Evolutionary conservation across 306 rosid genomes (phyloP).

Genomic region (Arachis hypogaea): DNA sequence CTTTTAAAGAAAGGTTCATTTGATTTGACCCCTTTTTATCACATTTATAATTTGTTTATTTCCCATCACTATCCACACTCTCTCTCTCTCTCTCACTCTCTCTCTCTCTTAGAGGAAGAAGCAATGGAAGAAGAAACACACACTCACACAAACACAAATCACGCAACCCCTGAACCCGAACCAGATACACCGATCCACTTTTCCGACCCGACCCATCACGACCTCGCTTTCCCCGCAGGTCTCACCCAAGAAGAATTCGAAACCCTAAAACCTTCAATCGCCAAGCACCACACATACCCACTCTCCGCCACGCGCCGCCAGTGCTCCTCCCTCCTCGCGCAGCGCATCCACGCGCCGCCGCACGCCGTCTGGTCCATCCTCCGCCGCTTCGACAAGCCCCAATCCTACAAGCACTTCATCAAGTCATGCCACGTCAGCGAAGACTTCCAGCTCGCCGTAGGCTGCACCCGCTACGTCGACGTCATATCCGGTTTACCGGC

Average conservation of each 20-base stretch:
- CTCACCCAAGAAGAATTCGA: slow-evolving; percentile 57
- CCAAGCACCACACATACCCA: slow-evolving; percentile 62
- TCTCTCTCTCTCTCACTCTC: not conserved
- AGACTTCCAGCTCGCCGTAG: slow-evolving; percentile 51
- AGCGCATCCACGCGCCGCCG: slow-evolving; percentile 65
- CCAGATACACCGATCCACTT: not conserved
- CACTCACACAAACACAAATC: no score
- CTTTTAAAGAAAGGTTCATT: not conserved
- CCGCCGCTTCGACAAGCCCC: slow-evolving; percentile 78
- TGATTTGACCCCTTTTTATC: not conserved
- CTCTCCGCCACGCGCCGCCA: slow-evolving; percentile 43
- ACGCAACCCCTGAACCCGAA: not conserved
- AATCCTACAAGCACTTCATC: slow-evolving; percentile 87
- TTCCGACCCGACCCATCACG: slow-evolving; percentile 34
- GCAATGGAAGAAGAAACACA: not conserved
- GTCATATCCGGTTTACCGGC: slow-evolving; percentile 89
- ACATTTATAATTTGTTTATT: not conserved
- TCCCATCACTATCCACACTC: not conserved
- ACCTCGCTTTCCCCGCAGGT: slow-evolving; percentile 44
- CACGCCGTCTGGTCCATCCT: slow-evolving; percentile 63
- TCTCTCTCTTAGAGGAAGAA: not conserved
- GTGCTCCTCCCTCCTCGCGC: slow-evolving; percentile 82
- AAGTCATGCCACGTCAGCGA: slow-evolving; percentile 64
- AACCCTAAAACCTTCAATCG: slow-evolving; percentile 43
- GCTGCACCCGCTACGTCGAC: slow-evolving; percentile 76